Evolutionary conservation across 1,139 yeast species (phyloP).

Genomic region (Taphrina populina): DNA sequence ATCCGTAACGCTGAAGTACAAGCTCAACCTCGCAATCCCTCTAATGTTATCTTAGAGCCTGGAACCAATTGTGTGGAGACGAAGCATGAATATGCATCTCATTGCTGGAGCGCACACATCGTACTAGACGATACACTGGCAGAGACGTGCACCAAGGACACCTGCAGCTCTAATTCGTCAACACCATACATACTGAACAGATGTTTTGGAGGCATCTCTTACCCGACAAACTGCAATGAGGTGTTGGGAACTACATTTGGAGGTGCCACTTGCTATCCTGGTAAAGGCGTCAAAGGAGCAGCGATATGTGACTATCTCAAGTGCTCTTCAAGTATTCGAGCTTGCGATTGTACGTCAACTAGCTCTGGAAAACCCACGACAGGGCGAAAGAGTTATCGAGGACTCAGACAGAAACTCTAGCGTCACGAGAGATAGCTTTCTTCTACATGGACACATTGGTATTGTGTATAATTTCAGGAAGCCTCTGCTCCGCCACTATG

Average conservation of each 20-base stretch:
- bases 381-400: too few species aligned
- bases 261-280: slow-evolving; percentile 5
- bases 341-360: too few species aligned
- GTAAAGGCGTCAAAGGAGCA: slow-evolving; percentile 4
- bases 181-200: slow-evolving; percentile 4
- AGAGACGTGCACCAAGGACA: slow-evolving; percentile 7
- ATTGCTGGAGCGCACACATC: neutral
- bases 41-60: neutral
- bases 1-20: too few species aligned
- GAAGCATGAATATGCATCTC: neutral
- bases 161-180: neutral
- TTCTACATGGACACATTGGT: too few species aligned
- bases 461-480: too few species aligned
- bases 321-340: too few species aligned
- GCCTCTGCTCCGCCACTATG: too few species aligned
- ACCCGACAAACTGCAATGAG: slow-evolving; percentile 13
- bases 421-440: too few species aligned
- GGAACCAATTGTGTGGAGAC: slow-evolving; percentile 5
- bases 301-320: slow-evolving; percentile 8
- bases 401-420: too few species aligned
- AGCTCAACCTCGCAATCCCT: neutral
- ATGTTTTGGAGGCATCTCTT: slow-evolving; percentile 10
- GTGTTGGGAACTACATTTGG: slow-evolving; percentile 3
- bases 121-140: neutral
- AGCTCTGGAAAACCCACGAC: too few species aligned